These are phyloP conservation scores for Cephalotrichum gorgonifer DNA, from an alignment of 2,329 filamentous ascomycete species.

Conservation along the genomic window DNA sequence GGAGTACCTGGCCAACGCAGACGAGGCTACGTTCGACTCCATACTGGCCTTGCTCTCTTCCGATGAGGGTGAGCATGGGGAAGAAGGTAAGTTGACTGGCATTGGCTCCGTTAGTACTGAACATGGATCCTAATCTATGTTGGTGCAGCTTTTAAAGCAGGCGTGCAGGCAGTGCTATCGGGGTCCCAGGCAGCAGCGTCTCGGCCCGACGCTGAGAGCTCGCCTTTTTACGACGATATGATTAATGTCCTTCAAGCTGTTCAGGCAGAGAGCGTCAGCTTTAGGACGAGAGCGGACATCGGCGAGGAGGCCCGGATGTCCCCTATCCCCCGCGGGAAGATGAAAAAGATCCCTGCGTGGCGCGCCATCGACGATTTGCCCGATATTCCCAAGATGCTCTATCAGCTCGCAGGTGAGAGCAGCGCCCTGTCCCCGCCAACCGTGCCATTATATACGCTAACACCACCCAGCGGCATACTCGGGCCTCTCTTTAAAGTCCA, in stretches of 20 bases:
- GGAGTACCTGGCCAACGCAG: conserved; percentile 14
- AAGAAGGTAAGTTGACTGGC: neutral
- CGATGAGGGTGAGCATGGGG: neutral
- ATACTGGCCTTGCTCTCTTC: neutral
- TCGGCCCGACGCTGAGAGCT: neutral
- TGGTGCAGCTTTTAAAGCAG: neutral
- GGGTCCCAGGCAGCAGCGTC: neutral
- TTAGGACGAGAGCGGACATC: neutral
- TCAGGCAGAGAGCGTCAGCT: neutral
- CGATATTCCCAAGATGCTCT: conserved; percentile 6
- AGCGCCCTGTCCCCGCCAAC: neutral
- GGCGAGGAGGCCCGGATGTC: neutral
- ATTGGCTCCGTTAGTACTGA: neutral
- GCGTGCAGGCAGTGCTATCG: neutral
- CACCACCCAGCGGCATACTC: neutral
- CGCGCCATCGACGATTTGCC: conserved; percentile 6
- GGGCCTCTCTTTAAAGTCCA: neutral
- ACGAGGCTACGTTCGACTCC: neutral
- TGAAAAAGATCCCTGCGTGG: neutral
- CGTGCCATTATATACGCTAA: neutral
- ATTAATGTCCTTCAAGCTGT: neutral
- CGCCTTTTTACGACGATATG: neutral
- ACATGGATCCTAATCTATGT: neutral
- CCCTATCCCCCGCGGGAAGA: neutral
- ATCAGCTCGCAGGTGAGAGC: conserved; percentile 6